Conservation (phyloP, 441 rosid species). For the Viola pubescens region DNA sequence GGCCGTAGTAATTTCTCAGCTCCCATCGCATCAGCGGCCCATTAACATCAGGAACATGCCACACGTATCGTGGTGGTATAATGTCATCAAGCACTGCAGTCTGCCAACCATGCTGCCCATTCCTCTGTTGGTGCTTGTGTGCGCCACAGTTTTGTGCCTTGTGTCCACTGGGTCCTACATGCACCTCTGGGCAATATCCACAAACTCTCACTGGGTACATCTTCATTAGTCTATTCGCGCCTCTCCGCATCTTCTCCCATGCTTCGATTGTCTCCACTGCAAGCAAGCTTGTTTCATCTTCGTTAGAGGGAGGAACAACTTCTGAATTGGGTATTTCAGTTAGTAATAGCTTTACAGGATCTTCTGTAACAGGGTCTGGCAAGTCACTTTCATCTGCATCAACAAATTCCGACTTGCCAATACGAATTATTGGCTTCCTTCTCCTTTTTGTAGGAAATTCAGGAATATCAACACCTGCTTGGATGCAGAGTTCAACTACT, state of each 20-base stretch:
- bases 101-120: constrained; percentile 98
- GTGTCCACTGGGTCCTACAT: constrained; percentile 81
- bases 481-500: constrained; percentile 82
- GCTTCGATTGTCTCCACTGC: constrained; percentile 74
- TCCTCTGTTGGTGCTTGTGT: constrained; percentile 88
- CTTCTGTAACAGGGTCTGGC: constrained; percentile 55
- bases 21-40: constrained; percentile 61
- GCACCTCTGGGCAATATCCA: constrained; percentile 91
- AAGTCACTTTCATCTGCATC: constrained; percentile 90
- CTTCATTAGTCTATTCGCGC: constrained; percentile 75
- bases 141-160: constrained; percentile 95
- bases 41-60: constrained; percentile 77
- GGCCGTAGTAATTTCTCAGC: constrained; percentile 66
- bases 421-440: constrained; percentile 75
- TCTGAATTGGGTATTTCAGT: constrained; percentile 52
- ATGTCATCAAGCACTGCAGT: constrained; percentile 72
- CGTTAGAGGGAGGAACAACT: constrained; percentile 38
- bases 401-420: constrained; percentile 61
- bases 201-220: constrained; percentile 82
- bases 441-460: constrained; percentile 80
- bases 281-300: constrained; percentile 48
- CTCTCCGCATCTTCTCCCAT: constrained; percentile 76
- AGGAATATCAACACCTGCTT: constrained; percentile 73
- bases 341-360: constrained; percentile 41
- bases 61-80: constrained; percentile 86